Conservation (phyloP, 164 flowering plant genomes). For the Litsea cubeba region DNA sequence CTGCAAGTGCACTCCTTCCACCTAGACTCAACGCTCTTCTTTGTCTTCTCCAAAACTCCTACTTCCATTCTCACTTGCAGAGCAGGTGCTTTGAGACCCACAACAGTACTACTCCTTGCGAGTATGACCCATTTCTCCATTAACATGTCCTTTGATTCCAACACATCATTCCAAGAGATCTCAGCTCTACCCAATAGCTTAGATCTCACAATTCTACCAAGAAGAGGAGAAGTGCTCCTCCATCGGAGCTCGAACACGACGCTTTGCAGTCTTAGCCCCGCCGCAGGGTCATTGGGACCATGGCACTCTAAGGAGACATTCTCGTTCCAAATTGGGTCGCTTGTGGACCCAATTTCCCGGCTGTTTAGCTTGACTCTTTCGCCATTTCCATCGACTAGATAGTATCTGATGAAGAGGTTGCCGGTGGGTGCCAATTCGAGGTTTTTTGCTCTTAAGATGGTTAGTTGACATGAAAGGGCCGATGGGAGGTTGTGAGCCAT, state of each 20-base stretch:
- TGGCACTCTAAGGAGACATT: too few relatives aligned
- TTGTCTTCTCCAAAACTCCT: not conserved
- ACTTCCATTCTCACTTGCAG: slow-evolving; percentile 21
- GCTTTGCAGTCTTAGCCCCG: slow-evolving; percentile 31
- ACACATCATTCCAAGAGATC: slow-evolving; percentile 46
- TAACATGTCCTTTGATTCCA: slow-evolving; percentile 41
- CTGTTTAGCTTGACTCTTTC: too few relatives aligned
- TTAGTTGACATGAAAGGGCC: too few relatives aligned
- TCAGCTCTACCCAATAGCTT: slow-evolving; percentile 49
- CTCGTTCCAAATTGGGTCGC: too few relatives aligned
- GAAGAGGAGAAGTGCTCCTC: slow-evolving; percentile 27
- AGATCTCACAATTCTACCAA: slow-evolving; percentile 33
- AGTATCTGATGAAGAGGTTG: too few relatives aligned
- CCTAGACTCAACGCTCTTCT: slow-evolving; percentile 3
- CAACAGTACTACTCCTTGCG: slow-evolving; percentile 15
- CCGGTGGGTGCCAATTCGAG: too few relatives aligned
- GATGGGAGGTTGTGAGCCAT: too few relatives aligned
- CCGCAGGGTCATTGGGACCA: slow-evolving; percentile 21
- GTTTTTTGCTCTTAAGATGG: too few relatives aligned
- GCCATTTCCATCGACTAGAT: too few relatives aligned
- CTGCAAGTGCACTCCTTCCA: slow-evolving; percentile 22
- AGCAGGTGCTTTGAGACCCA: slow-evolving; percentile 19
- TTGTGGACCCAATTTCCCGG: too few relatives aligned
- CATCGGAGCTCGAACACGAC: slow-evolving; percentile 60
- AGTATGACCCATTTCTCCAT: slow-evolving; percentile 17